Percentiles rank a stretch among this genome's conserved stretches.
Evolutionary conservation across 2,329 filamentous ascomycete species (phyloP).

Genomic region (Fonsecaea pugnacius): DNA sequence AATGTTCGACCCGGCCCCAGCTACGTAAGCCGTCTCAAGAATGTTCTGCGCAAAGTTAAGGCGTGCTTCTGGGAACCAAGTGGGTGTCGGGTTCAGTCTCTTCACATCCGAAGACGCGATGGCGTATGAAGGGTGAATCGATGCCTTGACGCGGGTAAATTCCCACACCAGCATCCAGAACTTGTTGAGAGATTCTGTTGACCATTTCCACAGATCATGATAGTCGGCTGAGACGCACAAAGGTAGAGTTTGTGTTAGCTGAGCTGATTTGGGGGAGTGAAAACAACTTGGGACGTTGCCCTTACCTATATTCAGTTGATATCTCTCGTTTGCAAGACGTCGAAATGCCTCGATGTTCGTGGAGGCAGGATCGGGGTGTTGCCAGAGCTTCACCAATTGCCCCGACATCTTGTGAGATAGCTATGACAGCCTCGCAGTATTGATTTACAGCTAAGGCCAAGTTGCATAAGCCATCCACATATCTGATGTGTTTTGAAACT

Average conservation of each 20-base stretch:
- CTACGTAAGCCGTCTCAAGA: slow-evolving; percentile 52
- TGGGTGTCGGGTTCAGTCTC: too few species aligned
- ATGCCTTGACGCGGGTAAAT: slow-evolving; percentile 15
- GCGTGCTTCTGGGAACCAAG: slow-evolving; percentile 58
- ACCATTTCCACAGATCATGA: slow-evolving; percentile 19
- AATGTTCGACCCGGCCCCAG: slow-evolving; percentile 65
- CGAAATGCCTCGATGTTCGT: background rate
- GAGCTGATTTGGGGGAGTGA: too few species aligned
- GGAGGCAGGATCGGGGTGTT: slow-evolving; percentile 3
- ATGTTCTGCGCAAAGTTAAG: slow-evolving; percentile 82
- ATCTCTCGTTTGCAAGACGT: too few species aligned
- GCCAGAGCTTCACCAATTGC: slow-evolving; percentile 1
- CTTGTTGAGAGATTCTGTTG: slow-evolving; percentile 16
- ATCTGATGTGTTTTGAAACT: too few species aligned
- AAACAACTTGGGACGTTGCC: too few species aligned
- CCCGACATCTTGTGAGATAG: background rate
- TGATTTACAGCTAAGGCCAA: too few species aligned
- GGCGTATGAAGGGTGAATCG: slow-evolving; percentile 46
- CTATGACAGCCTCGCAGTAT: background rate
- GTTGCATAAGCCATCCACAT: too few species aligned
- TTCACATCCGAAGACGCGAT: background rate
- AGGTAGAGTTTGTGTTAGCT: too few species aligned
- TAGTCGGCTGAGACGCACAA: slow-evolving; percentile 8
- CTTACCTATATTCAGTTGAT: too few species aligned
- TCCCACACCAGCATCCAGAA: slow-evolving; percentile 23